Base-by-base conservation (phyloP, 2,329 filamentous ascomycete genomes). In the Dryadomyces quercus-mongolicae region DNA sequence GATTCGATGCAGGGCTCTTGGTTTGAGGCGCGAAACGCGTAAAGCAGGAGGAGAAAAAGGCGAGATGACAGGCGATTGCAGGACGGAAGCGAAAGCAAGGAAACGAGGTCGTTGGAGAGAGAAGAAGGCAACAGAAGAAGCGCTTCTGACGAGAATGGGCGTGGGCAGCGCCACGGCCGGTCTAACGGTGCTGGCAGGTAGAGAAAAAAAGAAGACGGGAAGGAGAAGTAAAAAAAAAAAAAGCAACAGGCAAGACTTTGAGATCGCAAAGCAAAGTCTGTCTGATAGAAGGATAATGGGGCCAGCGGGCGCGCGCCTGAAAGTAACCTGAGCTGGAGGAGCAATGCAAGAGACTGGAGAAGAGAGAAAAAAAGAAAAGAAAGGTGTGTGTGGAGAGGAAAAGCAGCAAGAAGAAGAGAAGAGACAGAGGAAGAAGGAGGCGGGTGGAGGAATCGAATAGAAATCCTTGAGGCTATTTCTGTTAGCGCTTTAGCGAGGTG, bases 21-120 rank as follows among this genome's bases (percentile, higher is more conserved):
- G 9, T 13, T 21, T 10, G 44, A 18, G 4, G 10, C 44, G 44
- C 18, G 44, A 46, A 21, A 44, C 42, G 25, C 46, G 51, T 31
- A 55, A 53, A 55, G 36, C 10, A 55, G 22, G 12, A 2, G 51
- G 22, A 52, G 46, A 42, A 52, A 38, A 47, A 47, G 52, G 48
- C 55, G 49, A 55, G 42, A 49, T 6, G 50, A 50, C 52, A 49
- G 42, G 21, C 20, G n/a, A 65, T 66, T 64, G 63, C 63, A 69
- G 67, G 67, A 64, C 4, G 15, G 36, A 12, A 13, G 36, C 36
- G 15, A 40, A 40, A 40, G 15, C 10, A 12, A 12, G 36, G 36
- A 12, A 40, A 4, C 10, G 36, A 40, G 15, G 36, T 40, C 36
- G 36, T 12, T 12, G 10, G 36, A 13, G 36, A 3, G 36, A 40